Conservation (phyloP, 257 asterid species). For the Penstemon barbatus region DNA sequence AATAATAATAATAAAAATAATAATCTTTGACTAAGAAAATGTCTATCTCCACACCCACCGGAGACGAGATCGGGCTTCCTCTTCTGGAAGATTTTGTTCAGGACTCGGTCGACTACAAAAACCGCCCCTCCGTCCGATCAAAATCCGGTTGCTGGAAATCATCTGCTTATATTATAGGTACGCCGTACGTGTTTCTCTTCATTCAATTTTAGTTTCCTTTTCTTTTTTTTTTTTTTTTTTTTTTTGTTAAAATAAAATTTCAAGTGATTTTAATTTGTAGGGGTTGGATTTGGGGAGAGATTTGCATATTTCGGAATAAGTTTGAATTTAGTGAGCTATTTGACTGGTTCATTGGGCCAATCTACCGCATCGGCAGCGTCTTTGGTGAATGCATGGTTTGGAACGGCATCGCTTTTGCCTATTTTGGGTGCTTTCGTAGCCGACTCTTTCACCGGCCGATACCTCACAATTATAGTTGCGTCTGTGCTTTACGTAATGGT, state of each 20-base stretch:
- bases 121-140: slow-evolving; percentile 29
- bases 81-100: slow-evolving; percentile 17
- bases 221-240: neutral
- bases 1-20: no score
- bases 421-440: slow-evolving; percentile 38
- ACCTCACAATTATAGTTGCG: slow-evolving; percentile 30
- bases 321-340: slow-evolving; percentile 34
- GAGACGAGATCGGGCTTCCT: slow-evolving; percentile 21
- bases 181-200: neutral
- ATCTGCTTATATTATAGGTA: slow-evolving; percentile 32
- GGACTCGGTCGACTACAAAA: slow-evolving; percentile 30
- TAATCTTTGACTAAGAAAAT: neutral
- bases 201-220: neutral
- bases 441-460: slow-evolving; percentile 33
- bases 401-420: slow-evolving; percentile 32
- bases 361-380: slow-evolving; percentile 35
- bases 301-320: slow-evolving; percentile 18
- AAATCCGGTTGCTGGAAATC: slow-evolving; percentile 41
- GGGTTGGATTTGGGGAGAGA: slow-evolving; percentile 23
- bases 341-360: slow-evolving; percentile 35
- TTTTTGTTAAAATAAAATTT: no score
- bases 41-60: slow-evolving; percentile 14
- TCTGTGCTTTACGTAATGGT: slow-evolving; percentile 30
- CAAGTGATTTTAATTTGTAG: neutral
- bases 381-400: slow-evolving; percentile 32